These are phyloP conservation scores for Mangifera indica DNA, from an alignment of 345 rosid species.

Conservation along the genomic window DNA sequence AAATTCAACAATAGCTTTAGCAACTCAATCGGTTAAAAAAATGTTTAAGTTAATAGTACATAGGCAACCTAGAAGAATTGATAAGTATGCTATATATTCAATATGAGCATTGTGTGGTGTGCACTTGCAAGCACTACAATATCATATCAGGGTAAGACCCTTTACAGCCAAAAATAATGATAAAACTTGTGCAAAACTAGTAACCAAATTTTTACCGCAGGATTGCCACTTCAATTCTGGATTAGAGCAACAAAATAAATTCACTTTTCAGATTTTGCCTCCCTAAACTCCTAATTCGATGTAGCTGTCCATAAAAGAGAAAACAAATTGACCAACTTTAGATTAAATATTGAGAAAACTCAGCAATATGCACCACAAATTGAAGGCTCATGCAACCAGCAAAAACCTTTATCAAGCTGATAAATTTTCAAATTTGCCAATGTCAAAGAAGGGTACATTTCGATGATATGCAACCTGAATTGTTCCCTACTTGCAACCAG, in stretches of 20 bases:
- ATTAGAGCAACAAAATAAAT: background rate
- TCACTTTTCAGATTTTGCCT: background rate
- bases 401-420: background rate
- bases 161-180: too few relatives aligned
- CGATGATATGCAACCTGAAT: background rate
- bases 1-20: background rate
- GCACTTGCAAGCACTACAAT: background rate
- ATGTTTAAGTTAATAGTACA: too few relatives aligned
- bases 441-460: too few relatives aligned
- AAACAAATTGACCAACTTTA: background rate
- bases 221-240: background rate
- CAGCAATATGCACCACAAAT: background rate
- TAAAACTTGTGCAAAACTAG: background rate
- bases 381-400: background rate
- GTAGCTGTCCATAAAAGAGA: conserved; percentile 12
- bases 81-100: background rate
- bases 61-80: background rate
- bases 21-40: background rate
- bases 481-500: background rate
- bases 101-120: background rate
- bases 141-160: background rate
- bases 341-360: background rate
- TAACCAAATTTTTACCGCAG: background rate
- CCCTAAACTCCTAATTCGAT: conserved; percentile 8
- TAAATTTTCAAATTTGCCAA: background rate